Conservation (phyloP, 2,329 filamentous ascomycete genomes). For the Corinectria fuckeliana region DNA sequence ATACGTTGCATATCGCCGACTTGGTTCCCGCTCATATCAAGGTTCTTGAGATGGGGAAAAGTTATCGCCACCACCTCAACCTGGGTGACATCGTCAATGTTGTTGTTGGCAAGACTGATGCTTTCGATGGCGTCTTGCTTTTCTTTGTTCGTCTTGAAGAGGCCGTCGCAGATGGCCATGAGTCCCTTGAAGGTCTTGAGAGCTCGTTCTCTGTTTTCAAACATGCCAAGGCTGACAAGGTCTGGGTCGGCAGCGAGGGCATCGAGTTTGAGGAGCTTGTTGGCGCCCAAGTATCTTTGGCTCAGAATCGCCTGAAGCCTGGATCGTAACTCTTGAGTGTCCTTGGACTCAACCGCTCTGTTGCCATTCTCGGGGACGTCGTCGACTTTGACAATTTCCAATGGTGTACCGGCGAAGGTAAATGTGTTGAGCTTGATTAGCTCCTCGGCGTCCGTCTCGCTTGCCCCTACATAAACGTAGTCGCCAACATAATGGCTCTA, state of each 20-base stretch:
- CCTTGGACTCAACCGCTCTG: conserved; percentile 55
- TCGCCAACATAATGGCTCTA: conserved; percentile 75
- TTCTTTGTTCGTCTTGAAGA: conserved; percentile 74
- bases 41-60: conserved; percentile 84
- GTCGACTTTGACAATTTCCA: conserved; percentile 61
- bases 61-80: conserved; percentile 79
- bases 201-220: conserved; percentile 72
- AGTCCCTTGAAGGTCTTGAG: conserved; percentile 91
- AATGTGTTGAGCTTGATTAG: conserved; percentile 73
- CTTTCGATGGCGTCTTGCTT: conserved; percentile 82
- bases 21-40: conserved; percentile 87
- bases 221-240: conserved; percentile 77
- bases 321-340: conserved; percentile 67
- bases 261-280: conserved; percentile 85
- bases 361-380: conserved; percentile 45
- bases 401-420: conserved; percentile 68
- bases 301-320: conserved; percentile 75
- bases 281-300: conserved; percentile 72
- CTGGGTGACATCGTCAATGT: conserved; percentile 72
- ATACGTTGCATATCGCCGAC: conserved; percentile 73
- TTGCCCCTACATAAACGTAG: conserved; percentile 71
- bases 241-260: conserved; percentile 74
- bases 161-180: conserved; percentile 82
- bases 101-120: conserved; percentile 82
- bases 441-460: conserved; percentile 67